These are phyloP conservation scores for Ganoderma sinense DNA, from an alignment of 1,284 basidiomycete species.

Conservation along the genomic window DNA sequence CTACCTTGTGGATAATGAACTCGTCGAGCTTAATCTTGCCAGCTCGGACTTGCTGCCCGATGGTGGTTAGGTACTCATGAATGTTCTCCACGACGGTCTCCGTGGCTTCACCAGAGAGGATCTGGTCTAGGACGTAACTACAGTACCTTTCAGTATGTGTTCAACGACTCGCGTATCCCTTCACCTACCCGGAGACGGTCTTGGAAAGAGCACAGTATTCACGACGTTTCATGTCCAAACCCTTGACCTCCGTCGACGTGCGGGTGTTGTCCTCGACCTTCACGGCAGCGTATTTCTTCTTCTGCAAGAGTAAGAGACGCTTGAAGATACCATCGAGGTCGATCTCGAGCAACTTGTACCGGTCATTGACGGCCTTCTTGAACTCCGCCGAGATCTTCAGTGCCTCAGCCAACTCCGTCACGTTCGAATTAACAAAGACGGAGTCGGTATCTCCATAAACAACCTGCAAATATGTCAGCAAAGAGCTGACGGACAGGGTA, in stretches of 20 bases:
- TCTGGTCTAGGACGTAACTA: conserved; percentile 89
- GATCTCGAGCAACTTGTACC: conserved; percentile 95
- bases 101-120: conserved; percentile 91
- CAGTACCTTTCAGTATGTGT: not conserved
- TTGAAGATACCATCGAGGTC: conserved; percentile 97
- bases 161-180: not conserved
- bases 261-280: conserved; percentile 86
- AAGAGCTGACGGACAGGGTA: conserved; percentile 5
- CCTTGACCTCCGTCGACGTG: conserved; percentile 91
- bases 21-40: conserved; percentile 89
- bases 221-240: conserved; percentile 98
- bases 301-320: conserved; percentile 92
- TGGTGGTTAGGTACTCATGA: conserved; percentile 86
- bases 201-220: conserved; percentile 96
- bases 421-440: conserved; percentile 98
- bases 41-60: conserved; percentile 80
- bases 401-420: conserved; percentile 87
- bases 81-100: conserved; percentile 92
- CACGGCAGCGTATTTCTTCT: conserved; percentile 99
- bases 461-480: conserved; percentile 61
- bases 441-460: conserved; percentile 99
- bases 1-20: conserved; percentile 93
- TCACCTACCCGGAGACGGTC: conserved; percentile 85
- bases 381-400: conserved; percentile 92
- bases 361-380: conserved; percentile 96